These are phyloP conservation scores for Bacidia gigantensis DNA, from an alignment of 495 filamentous ascomycete genomes.

Conservation along the genomic window DNA sequence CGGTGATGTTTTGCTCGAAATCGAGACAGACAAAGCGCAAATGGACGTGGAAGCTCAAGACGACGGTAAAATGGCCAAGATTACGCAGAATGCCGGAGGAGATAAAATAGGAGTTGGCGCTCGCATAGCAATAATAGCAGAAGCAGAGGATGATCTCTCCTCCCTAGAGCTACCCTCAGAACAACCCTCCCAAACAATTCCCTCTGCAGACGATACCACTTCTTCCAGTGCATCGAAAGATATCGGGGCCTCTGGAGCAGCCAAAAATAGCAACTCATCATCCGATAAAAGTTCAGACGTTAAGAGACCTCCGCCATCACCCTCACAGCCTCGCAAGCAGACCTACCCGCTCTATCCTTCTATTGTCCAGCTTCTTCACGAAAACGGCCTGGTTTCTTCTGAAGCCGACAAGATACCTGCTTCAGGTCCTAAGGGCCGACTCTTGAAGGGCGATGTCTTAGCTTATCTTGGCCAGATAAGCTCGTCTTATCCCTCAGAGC, in stretches of 20 bases:
- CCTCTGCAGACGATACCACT: conserved; percentile 20
- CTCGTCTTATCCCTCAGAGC: conserved; percentile 50
- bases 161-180: conserved; percentile 55
- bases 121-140: conserved; percentile 64
- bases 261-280: conserved; percentile 15
- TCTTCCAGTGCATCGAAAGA: not conserved
- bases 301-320: conserved; percentile 23
- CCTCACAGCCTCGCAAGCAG: conserved; percentile 45
- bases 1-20: conserved; percentile 71
- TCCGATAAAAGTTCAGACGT: conserved; percentile 17
- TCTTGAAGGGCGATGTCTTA: conserved; percentile 91
- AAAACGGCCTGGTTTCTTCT: conserved; percentile 56
- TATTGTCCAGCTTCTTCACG: conserved; percentile 64
- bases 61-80: conserved; percentile 66
- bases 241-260: conserved; percentile 8
- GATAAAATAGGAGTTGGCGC: conserved; percentile 59
- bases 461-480: conserved; percentile 72
- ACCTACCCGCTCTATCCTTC: conserved; percentile 77
- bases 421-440: conserved; percentile 74
- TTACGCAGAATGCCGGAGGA: conserved; percentile 52
- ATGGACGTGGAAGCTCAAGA: conserved; percentile 89
- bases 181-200: conserved; percentile 25
- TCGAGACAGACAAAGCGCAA: conserved; percentile 78
- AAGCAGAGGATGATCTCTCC: conserved; percentile 58
- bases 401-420: conserved; percentile 68